A percentile compares a stretch with the other conserved stretches of the same genome.
These are phyloP conservation scores for Actinomortierella wolfii DNA, from an alignment of 371 early-diverging fungal species.

Conservation along the genomic window DNA sequence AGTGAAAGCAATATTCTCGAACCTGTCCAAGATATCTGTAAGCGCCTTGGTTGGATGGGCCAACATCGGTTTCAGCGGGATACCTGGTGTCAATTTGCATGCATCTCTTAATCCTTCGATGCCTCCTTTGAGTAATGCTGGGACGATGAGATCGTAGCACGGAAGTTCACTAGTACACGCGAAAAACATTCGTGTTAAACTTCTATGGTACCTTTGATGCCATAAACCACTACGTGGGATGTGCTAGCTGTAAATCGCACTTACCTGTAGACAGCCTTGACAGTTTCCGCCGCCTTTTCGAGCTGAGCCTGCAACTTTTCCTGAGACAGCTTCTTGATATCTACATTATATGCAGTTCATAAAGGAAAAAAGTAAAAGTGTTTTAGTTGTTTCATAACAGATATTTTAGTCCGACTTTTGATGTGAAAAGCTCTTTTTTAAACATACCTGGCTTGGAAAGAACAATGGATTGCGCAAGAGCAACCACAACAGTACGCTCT, in stretches of 20 bases:
- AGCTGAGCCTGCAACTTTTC: conserved; percentile 62
- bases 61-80: conserved; percentile 99
- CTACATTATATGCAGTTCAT: too few relatives aligned
- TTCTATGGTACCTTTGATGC: too few relatives aligned
- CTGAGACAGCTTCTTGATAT: conserved; percentile 49
- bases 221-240: too few relatives aligned
- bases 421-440: neutral
- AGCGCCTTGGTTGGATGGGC: conserved; percentile 98
- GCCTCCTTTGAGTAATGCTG: conserved; percentile 80
- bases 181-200: too few relatives aligned
- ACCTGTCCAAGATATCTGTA: conserved; percentile 92
- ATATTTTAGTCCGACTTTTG: neutral
- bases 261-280: conserved; percentile 93
- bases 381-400: neutral
- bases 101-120: conserved; percentile 64
- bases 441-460: conserved; percentile 51
- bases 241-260: too few relatives aligned
- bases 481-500: conserved; percentile 90
- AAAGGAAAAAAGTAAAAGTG: neutral
- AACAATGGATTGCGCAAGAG: conserved; percentile 85
- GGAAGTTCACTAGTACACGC: conserved; percentile 76
- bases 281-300: conserved; percentile 70
- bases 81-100: conserved; percentile 93
- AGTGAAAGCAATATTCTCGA: conserved; percentile 90
- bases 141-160: conserved; percentile 88